Evolutionary conservation across 768 basidiomycete genomes (phyloP).

Genomic region (Pisolithus microcarpus): DNA sequence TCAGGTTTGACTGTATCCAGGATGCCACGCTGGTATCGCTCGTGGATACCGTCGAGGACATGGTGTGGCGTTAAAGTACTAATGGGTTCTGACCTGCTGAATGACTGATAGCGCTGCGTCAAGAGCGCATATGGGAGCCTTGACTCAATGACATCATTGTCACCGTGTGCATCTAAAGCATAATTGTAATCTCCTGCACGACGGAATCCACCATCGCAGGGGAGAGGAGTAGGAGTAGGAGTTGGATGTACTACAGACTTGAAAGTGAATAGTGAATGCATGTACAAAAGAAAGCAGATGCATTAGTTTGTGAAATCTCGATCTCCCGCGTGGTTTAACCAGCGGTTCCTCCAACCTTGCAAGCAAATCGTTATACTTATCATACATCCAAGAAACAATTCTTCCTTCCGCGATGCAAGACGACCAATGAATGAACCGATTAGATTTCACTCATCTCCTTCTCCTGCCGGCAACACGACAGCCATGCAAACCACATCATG

Average conservation of each 20-base stretch:
- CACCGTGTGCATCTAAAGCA: no score
- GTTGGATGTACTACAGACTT: no score
- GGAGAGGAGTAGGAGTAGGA: no score
- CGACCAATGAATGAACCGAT: not conserved
- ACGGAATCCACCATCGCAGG: no score
- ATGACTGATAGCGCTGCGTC: no score
- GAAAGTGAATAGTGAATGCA: not conserved
- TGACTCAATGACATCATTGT: no score
- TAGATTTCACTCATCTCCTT: conserved; percentile 31
- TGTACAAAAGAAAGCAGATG: not conserved
- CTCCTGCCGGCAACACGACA: conserved; percentile 54
- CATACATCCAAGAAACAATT: conserved; percentile 18
- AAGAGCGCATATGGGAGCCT: no score
- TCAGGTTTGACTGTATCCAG: conserved; percentile 27
- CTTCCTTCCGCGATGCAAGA: conserved; percentile 1
- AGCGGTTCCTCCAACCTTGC: not conserved
- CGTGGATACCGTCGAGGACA: not conserved
- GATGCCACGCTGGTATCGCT: conserved; percentile 4
- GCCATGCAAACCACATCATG: conserved; percentile 94
- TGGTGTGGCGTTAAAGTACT: not conserved
- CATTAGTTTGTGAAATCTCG: not conserved
- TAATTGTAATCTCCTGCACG: no score
- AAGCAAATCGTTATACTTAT: conserved; percentile 15
- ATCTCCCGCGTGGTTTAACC: not conserved
- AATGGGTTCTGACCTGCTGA: no score